phyloP scores from a whole-genome alignment of 2,329 filamentous ascomycete genomes.

The Fusarium burgessii region DNA sequence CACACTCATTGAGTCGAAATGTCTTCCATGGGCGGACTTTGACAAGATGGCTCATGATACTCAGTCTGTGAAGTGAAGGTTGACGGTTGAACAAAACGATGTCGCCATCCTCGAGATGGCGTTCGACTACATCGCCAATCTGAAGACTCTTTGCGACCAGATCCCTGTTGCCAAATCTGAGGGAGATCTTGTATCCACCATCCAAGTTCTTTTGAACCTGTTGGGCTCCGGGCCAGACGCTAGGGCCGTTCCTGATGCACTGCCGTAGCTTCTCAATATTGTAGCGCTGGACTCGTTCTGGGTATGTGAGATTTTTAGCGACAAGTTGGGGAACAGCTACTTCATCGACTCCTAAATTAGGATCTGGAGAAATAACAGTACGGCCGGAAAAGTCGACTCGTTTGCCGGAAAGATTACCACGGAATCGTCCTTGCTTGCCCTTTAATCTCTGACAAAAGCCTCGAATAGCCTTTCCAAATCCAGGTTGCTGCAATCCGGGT shows the following conservation, averaged over 20 bases:
- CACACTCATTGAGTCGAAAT: constrained; percentile 97
- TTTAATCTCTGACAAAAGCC: constrained; percentile 96
- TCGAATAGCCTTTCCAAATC: constrained; percentile 87
- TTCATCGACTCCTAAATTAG: constrained; percentile 92
- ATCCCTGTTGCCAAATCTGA: constrained; percentile 80
- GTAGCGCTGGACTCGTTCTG: constrained; percentile 85
- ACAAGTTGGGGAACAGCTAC: constrained; percentile 92
- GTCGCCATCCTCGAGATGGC: constrained; percentile 94
- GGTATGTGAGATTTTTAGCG: constrained; percentile 97
- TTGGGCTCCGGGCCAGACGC: constrained; percentile 89
- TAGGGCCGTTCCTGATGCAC: constrained; percentile 80
- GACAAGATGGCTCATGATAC: constrained; percentile 95
- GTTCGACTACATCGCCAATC: constrained; percentile 90
- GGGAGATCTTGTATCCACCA: constrained; percentile 74
- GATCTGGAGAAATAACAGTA: constrained; percentile 97
- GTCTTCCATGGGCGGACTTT: constrained; percentile 96
- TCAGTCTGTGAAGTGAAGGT: constrained; percentile 96
- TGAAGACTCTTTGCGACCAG: constrained; percentile 79
- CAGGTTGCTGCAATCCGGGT: constrained; percentile 89
- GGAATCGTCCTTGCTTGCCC: constrained; percentile 96
- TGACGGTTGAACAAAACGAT: constrained; percentile 98
- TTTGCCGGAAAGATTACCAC: constrained; percentile 96
- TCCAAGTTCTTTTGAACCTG: constrained; percentile 79
- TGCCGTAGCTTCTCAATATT: constrained; percentile 85
- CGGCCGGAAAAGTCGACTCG: constrained; percentile 98